A percentile compares a stretch with the other conserved stretches of the same genome.
phyloP scores from a whole-genome alignment of 805 yeast genomes.

The Candida ficus region DNA sequence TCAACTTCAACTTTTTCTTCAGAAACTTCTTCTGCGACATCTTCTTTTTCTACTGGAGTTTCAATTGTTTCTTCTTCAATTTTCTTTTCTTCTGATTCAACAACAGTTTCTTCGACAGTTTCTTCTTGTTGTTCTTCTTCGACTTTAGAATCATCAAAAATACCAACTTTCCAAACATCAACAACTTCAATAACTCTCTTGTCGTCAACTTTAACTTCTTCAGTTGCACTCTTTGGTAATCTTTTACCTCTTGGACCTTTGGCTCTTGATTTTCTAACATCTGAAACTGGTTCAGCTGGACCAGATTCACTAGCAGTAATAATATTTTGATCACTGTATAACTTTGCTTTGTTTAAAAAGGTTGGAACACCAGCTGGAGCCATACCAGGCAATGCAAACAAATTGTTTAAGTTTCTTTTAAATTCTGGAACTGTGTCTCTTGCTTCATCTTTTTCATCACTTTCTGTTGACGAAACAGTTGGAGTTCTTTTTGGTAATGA shows the following conservation, averaged over 20 bases:
- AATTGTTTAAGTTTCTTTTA: constrained; percentile 54
- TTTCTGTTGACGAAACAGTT: not conserved
- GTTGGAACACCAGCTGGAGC: constrained; percentile 28
- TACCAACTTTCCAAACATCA: constrained; percentile 19
- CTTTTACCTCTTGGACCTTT: constrained; percentile 73
- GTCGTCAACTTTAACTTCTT: constrained; percentile 19
- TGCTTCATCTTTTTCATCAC: not conserved
- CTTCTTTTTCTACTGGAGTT: not conserved
- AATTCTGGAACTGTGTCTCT: constrained; percentile 25
- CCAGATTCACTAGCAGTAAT: not conserved
- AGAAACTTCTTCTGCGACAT: not conserved
- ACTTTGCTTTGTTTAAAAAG: not conserved
- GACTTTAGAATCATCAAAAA: constrained; percentile 4
- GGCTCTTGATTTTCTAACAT: constrained; percentile 47
- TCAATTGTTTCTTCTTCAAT: not conserved
- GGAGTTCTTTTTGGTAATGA: constrained; percentile 18
- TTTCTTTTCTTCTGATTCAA: not conserved
- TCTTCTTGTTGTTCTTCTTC: not conserved
- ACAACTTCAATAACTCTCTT: constrained; percentile 19
- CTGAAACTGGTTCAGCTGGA: constrained; percentile 19
- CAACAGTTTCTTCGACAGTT: not conserved
- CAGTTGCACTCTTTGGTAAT: constrained; percentile 52
- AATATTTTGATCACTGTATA: not conserved
- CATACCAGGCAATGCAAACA: constrained; percentile 55
- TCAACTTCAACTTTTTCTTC: not conserved